These are phyloP conservation scores for Linderina pennispora DNA, from an alignment of 192 early-diverging fungal species.

Conservation along the genomic window DNA sequence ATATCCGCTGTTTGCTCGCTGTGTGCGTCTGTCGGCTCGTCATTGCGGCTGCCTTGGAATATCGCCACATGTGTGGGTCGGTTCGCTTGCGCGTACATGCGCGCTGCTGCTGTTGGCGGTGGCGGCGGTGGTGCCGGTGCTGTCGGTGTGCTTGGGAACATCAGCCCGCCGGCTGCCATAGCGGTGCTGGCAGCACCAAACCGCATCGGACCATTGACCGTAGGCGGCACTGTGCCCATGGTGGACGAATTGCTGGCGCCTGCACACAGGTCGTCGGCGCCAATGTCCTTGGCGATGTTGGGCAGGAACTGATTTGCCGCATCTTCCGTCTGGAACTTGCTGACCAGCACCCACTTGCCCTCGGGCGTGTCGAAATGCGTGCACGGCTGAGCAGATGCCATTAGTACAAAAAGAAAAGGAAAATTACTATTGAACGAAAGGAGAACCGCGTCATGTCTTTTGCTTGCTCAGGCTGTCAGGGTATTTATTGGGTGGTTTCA, in stretches of 20 bases:
- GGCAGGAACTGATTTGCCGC: constrained; percentile 43
- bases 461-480: no score
- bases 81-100: constrained; percentile 9
- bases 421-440: no score
- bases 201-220: neutral
- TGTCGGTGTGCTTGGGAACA: constrained; percentile 24
- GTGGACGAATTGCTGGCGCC: constrained; percentile 12
- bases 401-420: constrained; percentile 1
- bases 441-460: no score
- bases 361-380: constrained; percentile 40
- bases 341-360: constrained; percentile 33
- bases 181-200: constrained; percentile 22
- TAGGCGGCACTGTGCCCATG: neutral
- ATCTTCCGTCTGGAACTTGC: constrained; percentile 35
- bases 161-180: constrained; percentile 24
- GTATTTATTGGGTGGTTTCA: no score
- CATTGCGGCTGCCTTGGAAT: constrained; percentile 2
- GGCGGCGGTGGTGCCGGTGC: neutral
- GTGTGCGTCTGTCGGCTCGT: neutral
- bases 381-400: neutral
- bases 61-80: constrained; percentile 26
- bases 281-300: constrained; percentile 16
- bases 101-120: neutral
- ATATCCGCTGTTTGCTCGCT: neutral
- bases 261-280: constrained; percentile 29